phyloP scores from a whole-genome alignment of 2,329 filamentous ascomycete species.

The Aspergillus sp. region DNA sequence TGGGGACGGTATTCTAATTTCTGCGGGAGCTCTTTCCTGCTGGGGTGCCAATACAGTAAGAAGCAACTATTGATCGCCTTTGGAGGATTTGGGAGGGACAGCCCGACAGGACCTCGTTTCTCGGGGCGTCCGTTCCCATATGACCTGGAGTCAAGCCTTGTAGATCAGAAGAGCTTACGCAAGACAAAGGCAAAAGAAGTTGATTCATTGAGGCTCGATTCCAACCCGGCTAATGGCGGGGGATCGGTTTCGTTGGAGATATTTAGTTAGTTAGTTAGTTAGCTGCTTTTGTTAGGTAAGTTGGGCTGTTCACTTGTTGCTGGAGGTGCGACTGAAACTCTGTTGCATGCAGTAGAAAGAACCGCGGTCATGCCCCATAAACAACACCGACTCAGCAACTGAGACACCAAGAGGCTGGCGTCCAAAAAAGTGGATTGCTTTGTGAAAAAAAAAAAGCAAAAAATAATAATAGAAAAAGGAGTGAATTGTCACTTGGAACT shows the following conservation, averaged over 20 bases:
- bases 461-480: background rate
- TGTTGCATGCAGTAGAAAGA: background rate
- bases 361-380: background rate
- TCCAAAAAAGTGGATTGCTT: background rate
- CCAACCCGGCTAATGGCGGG: background rate
- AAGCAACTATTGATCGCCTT: background rate
- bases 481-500: background rate
- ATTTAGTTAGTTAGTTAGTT: background rate
- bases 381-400: background rate
- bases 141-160: background rate
- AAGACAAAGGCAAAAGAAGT: background rate
- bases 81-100: background rate
- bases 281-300: too few relatives aligned
- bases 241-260: background rate
- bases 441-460: background rate
- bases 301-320: too few relatives aligned
- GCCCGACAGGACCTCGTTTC: background rate
- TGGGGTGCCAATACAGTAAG: too few relatives aligned
- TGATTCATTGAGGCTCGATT: background rate
- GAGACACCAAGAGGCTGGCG: background rate
- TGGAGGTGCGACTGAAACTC: background rate
- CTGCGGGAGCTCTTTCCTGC: too few relatives aligned
- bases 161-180: background rate
- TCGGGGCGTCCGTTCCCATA: background rate
- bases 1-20: background rate